A percentile compares a stretch with the other conserved stretches of the same genome.
Conservation (phyloP, 805 yeast genomes). For the Yarrowia deformans region DNA sequence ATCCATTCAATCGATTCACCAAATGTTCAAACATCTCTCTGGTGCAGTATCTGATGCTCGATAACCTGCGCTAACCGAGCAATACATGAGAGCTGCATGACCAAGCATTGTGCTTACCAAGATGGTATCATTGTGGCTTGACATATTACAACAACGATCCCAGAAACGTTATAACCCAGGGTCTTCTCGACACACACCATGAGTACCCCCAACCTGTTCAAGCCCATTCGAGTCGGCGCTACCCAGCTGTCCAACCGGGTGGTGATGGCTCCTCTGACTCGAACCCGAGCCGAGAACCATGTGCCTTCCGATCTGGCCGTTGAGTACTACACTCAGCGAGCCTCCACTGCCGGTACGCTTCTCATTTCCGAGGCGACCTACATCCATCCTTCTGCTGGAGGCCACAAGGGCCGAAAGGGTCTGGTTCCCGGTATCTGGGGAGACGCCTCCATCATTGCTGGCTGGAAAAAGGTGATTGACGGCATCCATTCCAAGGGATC, state of each 20-base stretch:
- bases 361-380: slow-evolving; percentile 65
- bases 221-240: slow-evolving; percentile 52
- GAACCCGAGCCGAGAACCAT: slow-evolving; percentile 52
- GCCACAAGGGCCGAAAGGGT: slow-evolving; percentile 46
- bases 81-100: slow-evolving; percentile 1
- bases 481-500: slow-evolving; percentile 56
- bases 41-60: not conserved
- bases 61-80: not conserved
- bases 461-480: slow-evolving; percentile 66
- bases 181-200: not conserved
- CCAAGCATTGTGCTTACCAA: not conserved
- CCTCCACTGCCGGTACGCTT: slow-evolving; percentile 64
- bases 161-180: too few species aligned
- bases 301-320: slow-evolving; percentile 57
- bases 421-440: slow-evolving; percentile 59
- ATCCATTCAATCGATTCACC: too few species aligned
- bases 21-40: not conserved
- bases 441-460: slow-evolving; percentile 77
- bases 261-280: slow-evolving; percentile 61
- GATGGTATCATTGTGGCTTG: not conserved
- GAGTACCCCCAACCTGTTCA: slow-evolving; percentile 45
- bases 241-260: slow-evolving; percentile 52
- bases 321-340: slow-evolving; percentile 64
- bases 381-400: slow-evolving; percentile 19
- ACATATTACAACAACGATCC: not conserved